Conservation (phyloP, 352 stramenopile species). For the Phytophthora vignae region DNA sequence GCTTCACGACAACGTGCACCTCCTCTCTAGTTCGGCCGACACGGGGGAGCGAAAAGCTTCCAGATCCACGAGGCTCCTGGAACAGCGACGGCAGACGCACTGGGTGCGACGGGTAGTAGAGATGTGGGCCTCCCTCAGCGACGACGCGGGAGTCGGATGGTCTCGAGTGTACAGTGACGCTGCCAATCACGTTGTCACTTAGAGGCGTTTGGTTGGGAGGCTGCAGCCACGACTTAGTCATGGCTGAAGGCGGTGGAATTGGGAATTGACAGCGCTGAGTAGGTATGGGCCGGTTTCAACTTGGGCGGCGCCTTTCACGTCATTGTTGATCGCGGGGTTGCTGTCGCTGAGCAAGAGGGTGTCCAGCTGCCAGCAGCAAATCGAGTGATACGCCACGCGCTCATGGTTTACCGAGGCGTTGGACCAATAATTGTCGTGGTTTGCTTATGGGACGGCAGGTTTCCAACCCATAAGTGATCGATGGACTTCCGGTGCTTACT, state of each 20-base stretch:
- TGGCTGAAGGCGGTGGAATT: not conserved
- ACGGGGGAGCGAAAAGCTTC: not conserved
- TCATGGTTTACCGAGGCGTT: too few species aligned
- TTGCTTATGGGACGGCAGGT: too few species aligned
- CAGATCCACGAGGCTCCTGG: not conserved
- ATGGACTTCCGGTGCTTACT: too few species aligned
- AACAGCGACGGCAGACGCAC: not conserved
- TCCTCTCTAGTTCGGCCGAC: not conserved
- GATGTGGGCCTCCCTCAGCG: not conserved
- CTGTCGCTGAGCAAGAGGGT: not conserved
- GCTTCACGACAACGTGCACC: not conserved
- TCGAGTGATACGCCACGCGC: not conserved
- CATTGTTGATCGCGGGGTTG: too few species aligned
- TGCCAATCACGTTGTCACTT: constrained; percentile 6
- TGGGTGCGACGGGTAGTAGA: not conserved
- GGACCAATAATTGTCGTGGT: too few species aligned
- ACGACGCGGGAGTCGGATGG: not conserved
- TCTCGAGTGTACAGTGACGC: not conserved
- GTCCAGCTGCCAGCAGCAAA: not conserved
- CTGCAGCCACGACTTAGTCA: constrained; percentile 2
- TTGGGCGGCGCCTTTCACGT: too few species aligned
- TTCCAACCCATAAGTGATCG: too few species aligned
- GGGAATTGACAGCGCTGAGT: not conserved
- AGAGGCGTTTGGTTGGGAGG: constrained; percentile 4
- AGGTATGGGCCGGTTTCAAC: too few species aligned